A percentile compares a stretch with the other conserved stretches of the same genome.
Evolutionary conservation across 106 monocot genomes (phyloP).

Genomic region (Iris macrosiphon): DNA sequence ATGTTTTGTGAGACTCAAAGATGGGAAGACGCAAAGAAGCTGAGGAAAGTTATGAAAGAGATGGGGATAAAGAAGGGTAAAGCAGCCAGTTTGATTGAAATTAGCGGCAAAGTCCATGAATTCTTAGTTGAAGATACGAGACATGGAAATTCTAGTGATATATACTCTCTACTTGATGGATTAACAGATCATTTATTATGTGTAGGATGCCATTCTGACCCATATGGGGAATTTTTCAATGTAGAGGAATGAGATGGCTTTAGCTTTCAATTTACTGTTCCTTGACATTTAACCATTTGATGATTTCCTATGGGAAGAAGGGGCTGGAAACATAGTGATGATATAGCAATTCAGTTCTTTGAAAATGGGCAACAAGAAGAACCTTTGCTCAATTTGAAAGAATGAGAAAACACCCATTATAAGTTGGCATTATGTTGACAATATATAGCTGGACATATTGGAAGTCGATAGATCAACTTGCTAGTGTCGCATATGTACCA

Average conservation of each 20-base stretch:
- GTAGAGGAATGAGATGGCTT: slow-evolving; percentile 10
- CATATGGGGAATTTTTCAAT: slow-evolving; percentile 2
- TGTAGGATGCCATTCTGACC: background rate
- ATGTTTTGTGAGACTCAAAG: slow-evolving; percentile 28
- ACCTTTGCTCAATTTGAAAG: too few species aligned
- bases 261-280: too few species aligned
- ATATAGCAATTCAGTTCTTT: too few species aligned
- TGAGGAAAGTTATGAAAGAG: slow-evolving; percentile 49
- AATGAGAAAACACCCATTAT: too few species aligned
- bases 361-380: too few species aligned
- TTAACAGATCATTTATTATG: slow-evolving; percentile 26
- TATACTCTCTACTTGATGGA: slow-evolving; percentile 16
- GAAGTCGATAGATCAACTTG: too few species aligned
- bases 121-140: slow-evolving; percentile 38
- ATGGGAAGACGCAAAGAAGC: slow-evolving; percentile 35
- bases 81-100: slow-evolving; percentile 52
- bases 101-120: slow-evolving; percentile 17
- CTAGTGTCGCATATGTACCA: too few species aligned
- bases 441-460: too few species aligned
- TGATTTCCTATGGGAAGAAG: too few species aligned
- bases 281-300: too few species aligned
- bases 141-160: slow-evolving; percentile 28
- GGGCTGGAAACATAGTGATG: too few species aligned
- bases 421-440: too few species aligned
- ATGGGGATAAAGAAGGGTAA: slow-evolving; percentile 34